Evolutionary conservation across 2,329 filamentous ascomycete species (phyloP), one percentile per base, ranked within the genome.

Genomic region (Penicillium sumatraense): DNA sequence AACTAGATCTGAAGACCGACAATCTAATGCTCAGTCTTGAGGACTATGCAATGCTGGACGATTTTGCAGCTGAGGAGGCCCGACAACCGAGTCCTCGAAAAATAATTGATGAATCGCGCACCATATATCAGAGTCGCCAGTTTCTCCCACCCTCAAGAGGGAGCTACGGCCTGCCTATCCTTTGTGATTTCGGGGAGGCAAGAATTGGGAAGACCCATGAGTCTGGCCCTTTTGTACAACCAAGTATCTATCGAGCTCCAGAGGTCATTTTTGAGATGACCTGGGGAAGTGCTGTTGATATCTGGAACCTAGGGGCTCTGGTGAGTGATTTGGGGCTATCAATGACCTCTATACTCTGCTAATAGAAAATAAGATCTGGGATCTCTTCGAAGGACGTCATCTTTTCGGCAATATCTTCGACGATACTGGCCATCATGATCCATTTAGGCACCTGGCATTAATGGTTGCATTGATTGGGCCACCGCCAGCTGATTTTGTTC

Each of bases 271-370:
- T 83, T 3, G 66, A 75, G 59, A 70, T 71, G 11, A 67, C 72
- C 0, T 83, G 80, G 80, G 68, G 66, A 1, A 78, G 75, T 49
- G 56, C 71, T 21, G 65, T 81, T 24, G 80, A 83, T 65, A 78
- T 83, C 45, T 83, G 80, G 80, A 81, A 79, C 46, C 65, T 74
- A 2, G 80, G 75, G 0, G 73, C 73, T 49, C 73, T 83, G 75
- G 79, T 80, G 44, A 84, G 59, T 51, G 20, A 13, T 29, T 40
- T 21, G 18, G 35, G 27, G 23, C 8, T 2, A 27, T 10, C 26
- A 62, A 6, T 29, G 65, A 68, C 41, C 9, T 38, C 47, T 51
- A 27, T 53, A n/a, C 49, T 50, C 27, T 46, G 44, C 50, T 56
- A 50, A 60, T 56, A 9, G 16, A 57, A 55, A 11, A 45, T 26